These are phyloP conservation scores for Pseudogymnoascus sp. DNA, from an alignment of 2,329 filamentous ascomycete genomes.

Conservation along the genomic window DNA sequence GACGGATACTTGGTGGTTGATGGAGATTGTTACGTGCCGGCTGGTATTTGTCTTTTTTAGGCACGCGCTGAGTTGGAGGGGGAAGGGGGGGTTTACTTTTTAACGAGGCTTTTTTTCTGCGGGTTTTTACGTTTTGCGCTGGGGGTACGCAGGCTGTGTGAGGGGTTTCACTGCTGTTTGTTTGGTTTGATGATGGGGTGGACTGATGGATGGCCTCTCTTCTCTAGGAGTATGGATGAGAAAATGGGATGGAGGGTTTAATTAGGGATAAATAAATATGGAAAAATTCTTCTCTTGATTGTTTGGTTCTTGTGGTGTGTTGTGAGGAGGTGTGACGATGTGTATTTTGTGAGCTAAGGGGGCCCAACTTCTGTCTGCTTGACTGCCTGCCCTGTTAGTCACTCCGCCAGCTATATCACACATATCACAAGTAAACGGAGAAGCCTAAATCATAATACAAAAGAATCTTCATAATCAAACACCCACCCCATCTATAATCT, in stretches of 20 bases:
- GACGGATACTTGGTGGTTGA: too few species aligned
- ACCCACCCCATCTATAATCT: not conserved
- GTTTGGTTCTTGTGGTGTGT: not conserved
- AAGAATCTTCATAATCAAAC: not conserved
- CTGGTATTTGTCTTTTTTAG: not conserved
- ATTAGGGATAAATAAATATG: not conserved
- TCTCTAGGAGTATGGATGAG: not conserved
- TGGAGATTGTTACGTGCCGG: too few species aligned
- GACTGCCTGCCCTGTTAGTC: too few species aligned
- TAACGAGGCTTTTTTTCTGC: not conserved
- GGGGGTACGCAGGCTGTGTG: too few species aligned
- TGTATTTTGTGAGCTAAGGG: too few species aligned
- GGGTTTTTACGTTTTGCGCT: not conserved
- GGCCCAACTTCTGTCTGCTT: too few species aligned
- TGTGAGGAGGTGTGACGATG: not conserved
- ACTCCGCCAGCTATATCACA: not conserved
- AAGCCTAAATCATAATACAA: not conserved
- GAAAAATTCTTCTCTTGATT: not conserved
- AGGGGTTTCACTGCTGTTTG: too few species aligned
- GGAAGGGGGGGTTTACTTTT: not conserved
- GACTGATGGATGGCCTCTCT: not conserved
- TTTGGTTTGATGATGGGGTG: too few species aligned
- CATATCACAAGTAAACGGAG: not conserved
- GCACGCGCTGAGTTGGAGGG: not conserved
- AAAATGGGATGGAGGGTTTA: not conserved